Evolutionary conservation across 2,329 filamentous ascomycete species (phyloP).

Genomic region (Cyanodermella asteris): DNA sequence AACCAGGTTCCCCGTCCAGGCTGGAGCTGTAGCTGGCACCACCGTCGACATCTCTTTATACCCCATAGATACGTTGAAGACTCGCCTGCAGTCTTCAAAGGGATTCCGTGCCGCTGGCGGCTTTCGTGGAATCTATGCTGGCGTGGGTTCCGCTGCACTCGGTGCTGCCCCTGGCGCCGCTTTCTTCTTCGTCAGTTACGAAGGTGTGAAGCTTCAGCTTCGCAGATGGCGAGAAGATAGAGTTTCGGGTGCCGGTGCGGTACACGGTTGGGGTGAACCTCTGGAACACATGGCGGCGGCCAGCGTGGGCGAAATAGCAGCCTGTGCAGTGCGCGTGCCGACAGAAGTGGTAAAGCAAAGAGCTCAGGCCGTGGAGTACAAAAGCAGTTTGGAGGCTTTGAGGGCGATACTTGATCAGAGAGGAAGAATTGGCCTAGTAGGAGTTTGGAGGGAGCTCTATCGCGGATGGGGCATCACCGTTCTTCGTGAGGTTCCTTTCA

Average conservation of each 20-base stretch:
- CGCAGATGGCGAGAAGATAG: conserved; percentile 12
- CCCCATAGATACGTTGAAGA: conserved; percentile 97
- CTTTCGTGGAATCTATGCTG: conserved; percentile 79
- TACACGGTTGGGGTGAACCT: conserved; percentile 13
- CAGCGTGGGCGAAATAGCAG: conserved; percentile 69
- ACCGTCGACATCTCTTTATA: conserved; percentile 93
- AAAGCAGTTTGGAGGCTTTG: conserved; percentile 47
- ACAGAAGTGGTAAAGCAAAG: conserved; percentile 96
- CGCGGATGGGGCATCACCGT: conserved; percentile 83
- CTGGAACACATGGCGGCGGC: conserved; percentile 65
- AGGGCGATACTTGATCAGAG: conserved; percentile 38
- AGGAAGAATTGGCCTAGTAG: conserved; percentile 17
- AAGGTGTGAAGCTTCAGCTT: conserved; percentile 43
- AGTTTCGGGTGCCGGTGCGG: conserved; percentile 7
- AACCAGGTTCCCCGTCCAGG: conserved; percentile 21
- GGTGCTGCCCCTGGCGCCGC: conserved; percentile 86
- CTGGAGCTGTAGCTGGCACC: conserved; percentile 78
- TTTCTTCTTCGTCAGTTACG: conserved; percentile 94
- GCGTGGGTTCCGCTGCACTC: conserved; percentile 70
- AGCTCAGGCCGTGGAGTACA: conserved; percentile 69
- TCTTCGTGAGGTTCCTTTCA: conserved; percentile 90
- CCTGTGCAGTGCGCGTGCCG: conserved; percentile 77
- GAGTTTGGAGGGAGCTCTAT: conserved; percentile 69
- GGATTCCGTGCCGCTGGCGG: conserved; percentile 69
- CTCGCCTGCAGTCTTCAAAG: conserved; percentile 65